Conservation (phyloP, 2,329 filamentous ascomycete species). For the Daldinia sp. region DNA sequence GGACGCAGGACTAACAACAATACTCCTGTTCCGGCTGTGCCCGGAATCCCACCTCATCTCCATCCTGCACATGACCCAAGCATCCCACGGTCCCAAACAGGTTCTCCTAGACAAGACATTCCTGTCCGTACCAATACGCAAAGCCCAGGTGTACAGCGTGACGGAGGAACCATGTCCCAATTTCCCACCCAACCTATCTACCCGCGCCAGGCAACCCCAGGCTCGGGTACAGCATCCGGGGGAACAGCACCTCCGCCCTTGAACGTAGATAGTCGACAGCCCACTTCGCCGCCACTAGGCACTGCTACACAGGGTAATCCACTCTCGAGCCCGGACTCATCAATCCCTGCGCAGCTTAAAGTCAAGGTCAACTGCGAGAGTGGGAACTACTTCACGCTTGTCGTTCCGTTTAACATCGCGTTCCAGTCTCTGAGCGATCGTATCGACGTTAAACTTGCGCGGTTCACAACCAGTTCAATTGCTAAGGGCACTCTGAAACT, state of each 20-base stretch:
- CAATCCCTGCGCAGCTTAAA: constrained; percentile 80
- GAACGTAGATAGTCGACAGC: constrained; percentile 52
- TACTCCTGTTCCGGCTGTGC: constrained; percentile 71
- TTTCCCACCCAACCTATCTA: constrained; percentile 65
- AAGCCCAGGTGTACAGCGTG: constrained; percentile 73
- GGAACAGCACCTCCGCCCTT: constrained; percentile 48
- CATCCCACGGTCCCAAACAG: constrained; percentile 81
- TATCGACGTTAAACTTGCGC: constrained; percentile 92
- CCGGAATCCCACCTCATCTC: constrained; percentile 77
- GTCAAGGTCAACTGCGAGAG: constrained; percentile 91
- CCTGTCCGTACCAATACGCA: constrained; percentile 75
- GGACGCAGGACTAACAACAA: constrained; percentile 64
- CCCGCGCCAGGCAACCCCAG: constrained; percentile 56
- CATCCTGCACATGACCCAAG: constrained; percentile 67
- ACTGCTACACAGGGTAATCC: constrained; percentile 47
- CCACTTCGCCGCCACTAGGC: constrained; percentile 58
- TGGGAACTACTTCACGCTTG: constrained; percentile 91
- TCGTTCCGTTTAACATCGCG: constrained; percentile 93
- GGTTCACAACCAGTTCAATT: constrained; percentile 85
- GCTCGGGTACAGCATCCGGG: constrained; percentile 48
- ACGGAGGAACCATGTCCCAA: constrained; percentile 63
- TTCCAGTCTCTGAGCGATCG: constrained; percentile 94
- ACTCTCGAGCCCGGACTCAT: constrained; percentile 58
- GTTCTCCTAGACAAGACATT: constrained; percentile 75
- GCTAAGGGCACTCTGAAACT: constrained; percentile 83